Conservation (phyloP, 139 green algal genomes). For the Closterium sp. region DNA sequence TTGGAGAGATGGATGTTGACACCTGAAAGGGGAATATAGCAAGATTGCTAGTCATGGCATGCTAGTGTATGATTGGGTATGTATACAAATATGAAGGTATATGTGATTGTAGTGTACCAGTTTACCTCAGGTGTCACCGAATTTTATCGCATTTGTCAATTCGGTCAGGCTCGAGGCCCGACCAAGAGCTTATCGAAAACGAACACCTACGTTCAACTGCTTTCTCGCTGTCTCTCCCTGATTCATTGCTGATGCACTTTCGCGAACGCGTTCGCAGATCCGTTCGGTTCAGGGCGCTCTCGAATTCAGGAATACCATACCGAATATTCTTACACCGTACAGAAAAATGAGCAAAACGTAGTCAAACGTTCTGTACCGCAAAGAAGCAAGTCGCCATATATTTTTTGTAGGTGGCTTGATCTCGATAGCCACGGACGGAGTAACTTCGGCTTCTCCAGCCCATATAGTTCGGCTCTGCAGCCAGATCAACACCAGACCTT, state of each 20-base stretch:
- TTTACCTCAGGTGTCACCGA: not conserved
- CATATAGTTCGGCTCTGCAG: not conserved
- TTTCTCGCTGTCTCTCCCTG: not conserved
- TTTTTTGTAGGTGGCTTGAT: not conserved
- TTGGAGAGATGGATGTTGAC: not conserved
- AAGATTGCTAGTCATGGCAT: not conserved
- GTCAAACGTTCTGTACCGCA: no score
- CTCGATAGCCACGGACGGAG: no score
- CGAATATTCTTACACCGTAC: no score
- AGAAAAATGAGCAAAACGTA: no score
- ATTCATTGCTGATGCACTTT: not conserved
- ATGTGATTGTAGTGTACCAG: not conserved
- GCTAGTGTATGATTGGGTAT: no score
- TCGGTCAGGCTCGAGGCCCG: not conserved
- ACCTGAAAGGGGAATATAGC: not conserved
- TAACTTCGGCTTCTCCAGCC: no score
- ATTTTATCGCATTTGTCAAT: not conserved
- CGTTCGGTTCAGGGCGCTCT: no score
- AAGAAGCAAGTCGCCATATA: not conserved
- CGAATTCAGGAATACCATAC: no score
- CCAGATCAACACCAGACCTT: not conserved
- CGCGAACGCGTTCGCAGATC: no score
- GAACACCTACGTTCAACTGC: not conserved
- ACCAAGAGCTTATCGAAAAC: not conserved
- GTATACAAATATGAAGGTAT: no score